phyloP scores from a whole-genome alignment of 345 rosid species.

The Eucalyptus pauciflora region DNA sequence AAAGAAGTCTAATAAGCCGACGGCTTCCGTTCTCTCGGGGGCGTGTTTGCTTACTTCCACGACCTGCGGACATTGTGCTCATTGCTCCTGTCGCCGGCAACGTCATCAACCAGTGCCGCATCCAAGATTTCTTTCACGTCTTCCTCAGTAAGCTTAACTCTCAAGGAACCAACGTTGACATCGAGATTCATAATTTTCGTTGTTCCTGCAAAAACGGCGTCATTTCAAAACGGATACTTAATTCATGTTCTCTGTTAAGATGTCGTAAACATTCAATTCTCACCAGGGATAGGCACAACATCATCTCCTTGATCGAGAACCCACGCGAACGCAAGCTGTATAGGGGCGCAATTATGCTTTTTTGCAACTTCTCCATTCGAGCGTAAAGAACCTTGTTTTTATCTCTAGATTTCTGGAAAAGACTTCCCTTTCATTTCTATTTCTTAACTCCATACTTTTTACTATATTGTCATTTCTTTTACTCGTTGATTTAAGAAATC shows the following conservation, averaged over 20 bases:
- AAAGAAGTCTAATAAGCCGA: background rate
- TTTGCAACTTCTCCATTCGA: constrained; percentile 8
- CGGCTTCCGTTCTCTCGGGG: background rate
- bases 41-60: constrained; percentile 18
- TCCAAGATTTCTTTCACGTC: constrained; percentile 17
- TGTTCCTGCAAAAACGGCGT: background rate
- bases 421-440: no score
- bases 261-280: background rate
- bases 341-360: constrained; percentile 14
- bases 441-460: no score
- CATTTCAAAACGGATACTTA: background rate
- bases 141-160: constrained; percentile 7
- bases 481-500: no score
- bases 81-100: background rate
- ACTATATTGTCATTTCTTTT: no score
- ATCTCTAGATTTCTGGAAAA: background rate
- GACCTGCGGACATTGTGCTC: background rate
- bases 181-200: constrained; percentile 13
- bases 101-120: constrained; percentile 6
- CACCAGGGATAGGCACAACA: constrained; percentile 31
- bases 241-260: background rate
- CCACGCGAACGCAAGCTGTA: constrained; percentile 32
- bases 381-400: constrained; percentile 3
- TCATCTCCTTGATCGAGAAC: constrained; percentile 27
- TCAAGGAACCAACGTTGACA: constrained; percentile 4